Base-by-base conservation (phyloP, 495 filamentous ascomycete genomes). In the Lentithecium fluviatile region DNA sequence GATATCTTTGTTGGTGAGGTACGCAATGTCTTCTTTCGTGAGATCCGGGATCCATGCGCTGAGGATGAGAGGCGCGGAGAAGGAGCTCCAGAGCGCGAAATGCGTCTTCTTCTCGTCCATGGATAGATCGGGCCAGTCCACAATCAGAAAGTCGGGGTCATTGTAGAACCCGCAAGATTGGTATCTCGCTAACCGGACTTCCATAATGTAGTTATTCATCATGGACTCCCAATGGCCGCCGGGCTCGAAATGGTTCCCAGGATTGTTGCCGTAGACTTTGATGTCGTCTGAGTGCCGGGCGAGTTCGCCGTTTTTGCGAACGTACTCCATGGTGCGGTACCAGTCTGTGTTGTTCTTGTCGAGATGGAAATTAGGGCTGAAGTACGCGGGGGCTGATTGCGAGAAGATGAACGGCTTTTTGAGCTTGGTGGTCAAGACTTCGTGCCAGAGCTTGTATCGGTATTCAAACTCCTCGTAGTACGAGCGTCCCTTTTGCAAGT, bases 111-210 rank as follows among this genome's bases (percentile, higher is more conserved):
- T 76, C 49, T 79, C 76, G 23, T 67, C 68, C 21, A 71, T 32
- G 0, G 65, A 67, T 13, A 79, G 63, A 2, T 70, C 71, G 0
- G 70, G 73, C 48, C 76, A 72, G 43, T 76, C 76, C 0, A 74
- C 64, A 50, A 76, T 77, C 52, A 79, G 37, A 46, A 79, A 77
- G 51, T 79, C 76, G 3, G 76, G 75, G 51, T 79, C 76, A 52
- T 77, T 76, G 40, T 71, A 78, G 48, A 76, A 77, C 6, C 76
- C 76, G 2, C 74, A 74, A n/a, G 62, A 54, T 52, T 78, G 75
- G 61, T 75, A 77, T 40, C 75, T 73, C 36, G 70, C 69, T 3
- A 78, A 52, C 37, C 70, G 74, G 7, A 72, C 66, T 29, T 76
- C 66, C 45, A 64, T 74, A 40, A 68, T 48, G 49, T 77, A 77